phyloP scores from a whole-genome alignment of 306 rosid genomes.

The Vicia sativa region DNA sequence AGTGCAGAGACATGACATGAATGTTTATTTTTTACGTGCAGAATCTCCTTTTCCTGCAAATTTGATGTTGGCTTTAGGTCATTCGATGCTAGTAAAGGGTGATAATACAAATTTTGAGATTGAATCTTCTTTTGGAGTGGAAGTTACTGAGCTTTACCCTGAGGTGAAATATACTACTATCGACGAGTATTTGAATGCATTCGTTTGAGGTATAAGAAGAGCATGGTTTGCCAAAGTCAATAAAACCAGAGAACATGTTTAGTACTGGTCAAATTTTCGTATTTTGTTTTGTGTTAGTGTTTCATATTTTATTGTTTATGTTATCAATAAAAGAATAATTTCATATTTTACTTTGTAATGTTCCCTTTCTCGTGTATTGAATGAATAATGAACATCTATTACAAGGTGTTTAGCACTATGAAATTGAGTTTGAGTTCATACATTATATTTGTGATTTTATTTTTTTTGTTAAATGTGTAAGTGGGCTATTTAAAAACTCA shows the following conservation, averaged over 20 bases:
- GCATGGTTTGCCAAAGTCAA: neutral
- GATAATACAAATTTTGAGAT: constrained; percentile 41
- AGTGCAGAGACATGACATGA: neutral
- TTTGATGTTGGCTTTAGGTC: constrained; percentile 34
- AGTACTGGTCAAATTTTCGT: neutral
- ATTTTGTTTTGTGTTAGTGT: neutral
- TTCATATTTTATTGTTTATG: neutral
- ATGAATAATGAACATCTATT: neutral
- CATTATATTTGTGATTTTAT: too few relatives aligned
- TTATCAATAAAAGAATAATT: neutral
- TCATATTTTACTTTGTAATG: neutral
- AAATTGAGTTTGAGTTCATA: too few relatives aligned
- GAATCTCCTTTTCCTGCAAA: constrained; percentile 46
- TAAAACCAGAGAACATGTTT: constrained; percentile 3
- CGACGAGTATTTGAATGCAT: constrained; percentile 38
- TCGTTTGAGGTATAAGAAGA: constrained; percentile 36
- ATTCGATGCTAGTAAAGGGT: constrained; percentile 39
- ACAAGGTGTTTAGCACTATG: neutral
- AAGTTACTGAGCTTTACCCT: constrained; percentile 52
- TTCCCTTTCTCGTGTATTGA: neutral
- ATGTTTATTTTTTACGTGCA: constrained; percentile 19
- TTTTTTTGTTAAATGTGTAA: too few relatives aligned
- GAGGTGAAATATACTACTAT: constrained; percentile 48
- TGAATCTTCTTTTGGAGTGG: constrained; percentile 43
- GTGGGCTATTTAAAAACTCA: too few relatives aligned